phyloP scores from a whole-genome alignment of 140 eudicot genomes.

The Cichorium intybus region DNA sequence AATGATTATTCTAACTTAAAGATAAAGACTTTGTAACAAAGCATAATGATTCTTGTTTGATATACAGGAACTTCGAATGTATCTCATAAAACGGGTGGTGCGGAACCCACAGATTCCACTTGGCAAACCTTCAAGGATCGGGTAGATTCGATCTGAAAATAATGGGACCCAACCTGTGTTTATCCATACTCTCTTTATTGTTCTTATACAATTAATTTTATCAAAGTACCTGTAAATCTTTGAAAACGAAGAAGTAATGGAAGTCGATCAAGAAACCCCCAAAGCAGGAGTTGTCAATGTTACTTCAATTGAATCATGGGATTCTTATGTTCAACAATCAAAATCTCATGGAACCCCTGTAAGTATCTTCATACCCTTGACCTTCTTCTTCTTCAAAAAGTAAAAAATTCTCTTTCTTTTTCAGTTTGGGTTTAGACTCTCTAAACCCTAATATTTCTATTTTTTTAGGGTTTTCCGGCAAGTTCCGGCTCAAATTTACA shows the following conservation, averaged over 20 bases:
- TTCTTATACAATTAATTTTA: conserved; percentile 6
- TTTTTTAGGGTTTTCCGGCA: not conserved
- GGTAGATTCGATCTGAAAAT: not conserved
- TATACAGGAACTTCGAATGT: not conserved
- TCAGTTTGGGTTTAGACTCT: not conserved
- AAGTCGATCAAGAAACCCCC: conserved; percentile 26
- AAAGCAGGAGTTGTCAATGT: conserved; percentile 41
- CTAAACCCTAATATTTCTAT: not conserved
- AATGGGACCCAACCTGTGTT: conserved; percentile 38
- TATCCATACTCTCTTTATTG: conserved; percentile 23
- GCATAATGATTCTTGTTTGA: conserved; percentile 2
- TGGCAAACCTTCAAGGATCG: conserved; percentile 3
- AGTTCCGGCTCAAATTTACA: not conserved
- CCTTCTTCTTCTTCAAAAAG: too few relatives aligned
- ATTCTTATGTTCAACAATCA: conserved; percentile 44
- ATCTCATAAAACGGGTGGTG: conserved; percentile 15
- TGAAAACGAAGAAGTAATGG: not conserved
- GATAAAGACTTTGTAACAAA: not conserved
- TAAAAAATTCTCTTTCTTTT: not conserved
- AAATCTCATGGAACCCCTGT: conserved; percentile 54
- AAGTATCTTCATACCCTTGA: conserved; percentile 21
- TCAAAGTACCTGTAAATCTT: conserved; percentile 4
- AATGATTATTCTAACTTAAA: not conserved
- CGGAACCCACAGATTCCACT: not conserved
- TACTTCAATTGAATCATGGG: conserved; percentile 52